Base-by-base conservation (phyloP, 352 stramenopile species). In the Phytopythium delawarense region DNA sequence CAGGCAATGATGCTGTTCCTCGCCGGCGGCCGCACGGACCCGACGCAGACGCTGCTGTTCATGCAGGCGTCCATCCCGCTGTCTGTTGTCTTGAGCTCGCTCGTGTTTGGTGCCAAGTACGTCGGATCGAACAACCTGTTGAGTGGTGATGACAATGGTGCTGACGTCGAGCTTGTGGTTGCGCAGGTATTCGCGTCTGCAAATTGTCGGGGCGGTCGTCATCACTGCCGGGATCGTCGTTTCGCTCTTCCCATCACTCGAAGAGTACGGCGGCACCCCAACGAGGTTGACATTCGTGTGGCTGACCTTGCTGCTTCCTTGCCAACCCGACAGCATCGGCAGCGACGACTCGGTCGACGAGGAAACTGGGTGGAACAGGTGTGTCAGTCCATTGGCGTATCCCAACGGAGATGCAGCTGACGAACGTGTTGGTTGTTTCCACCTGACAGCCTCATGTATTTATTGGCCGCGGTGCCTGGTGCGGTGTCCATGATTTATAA, bases 401-500 rank as follows among this genome's bases (percentile, higher is more conserved):
- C 34, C 34, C 7, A 13, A 39, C 34, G 34, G 25, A 39, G 34
- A 39, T 12, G 7, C 34, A 25, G 6, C 16, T 62, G 53, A 34
- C 21, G 18, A 44, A 25, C 49, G 1, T 1, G 3, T 13, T 53
- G 5, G 5, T n/a, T 32, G 7, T 42, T 30, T 16, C 15, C 15
- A 46, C 21, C 56, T n/a, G 64, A 32, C 39, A 86, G 78, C 61
- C 48, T 96, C 2, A 80, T 94, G 61, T 96, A 92, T 57, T 60
- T 94, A 39, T 57, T 94, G 25, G 85, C 87, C 20, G 83, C 86
- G 9, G 66, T 96, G 15, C 87, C 86, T 11, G 85, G 83, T 3
- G 74, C 87, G 0, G 45, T 94, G n/a, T 94, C 85, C 13, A 92
- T 94, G 78, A 65, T 94, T 44, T 96, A 96, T 70, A 96, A 96